Evolutionary conservation across 2,329 filamentous ascomycete genomes (phyloP).

Genomic region (Lachnellula cervina): DNA sequence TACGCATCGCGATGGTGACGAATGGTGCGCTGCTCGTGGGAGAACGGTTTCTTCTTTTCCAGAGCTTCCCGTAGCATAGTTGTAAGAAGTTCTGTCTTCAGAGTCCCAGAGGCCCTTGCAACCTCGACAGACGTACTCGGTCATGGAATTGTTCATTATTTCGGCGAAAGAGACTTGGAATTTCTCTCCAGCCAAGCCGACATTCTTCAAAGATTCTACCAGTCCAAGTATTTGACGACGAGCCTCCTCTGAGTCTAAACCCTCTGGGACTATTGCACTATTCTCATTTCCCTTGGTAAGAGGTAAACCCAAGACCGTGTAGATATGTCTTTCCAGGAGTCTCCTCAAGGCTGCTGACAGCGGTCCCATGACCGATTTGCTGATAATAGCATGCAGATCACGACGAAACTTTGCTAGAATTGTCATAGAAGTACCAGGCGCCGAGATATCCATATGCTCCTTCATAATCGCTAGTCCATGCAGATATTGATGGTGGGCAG

Average conservation of each 20-base stretch:
- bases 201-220: slow-evolving; percentile 54
- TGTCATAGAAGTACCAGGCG: slow-evolving; percentile 32
- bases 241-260: slow-evolving; percentile 33
- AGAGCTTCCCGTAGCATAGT: not conserved
- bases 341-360: slow-evolving; percentile 50
- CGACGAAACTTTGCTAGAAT: slow-evolving; percentile 49
- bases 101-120: slow-evolving; percentile 58
- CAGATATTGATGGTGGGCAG: slow-evolving; percentile 53
- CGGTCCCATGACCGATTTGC: slow-evolving; percentile 54
- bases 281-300: slow-evolving; percentile 3
- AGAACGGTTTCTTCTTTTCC: slow-evolving; percentile 22
- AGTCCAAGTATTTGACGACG: slow-evolving; percentile 50
- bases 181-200: slow-evolving; percentile 64
- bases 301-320: slow-evolving; percentile 40
- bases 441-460: slow-evolving; percentile 39
- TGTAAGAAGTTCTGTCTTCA: not conserved
- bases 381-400: slow-evolving; percentile 61
- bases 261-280: slow-evolving; percentile 16
- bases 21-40: slow-evolving; percentile 29
- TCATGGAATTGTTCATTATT: slow-evolving; percentile 63
- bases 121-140: slow-evolving; percentile 54
- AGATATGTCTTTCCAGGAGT: slow-evolving; percentile 50
- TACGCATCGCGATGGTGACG: slow-evolving; percentile 50
- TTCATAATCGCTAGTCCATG: slow-evolving; percentile 50
- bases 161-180: slow-evolving; percentile 70